Evolutionary conservation across 768 basidiomycete genomes (phyloP).

Genomic region (Auricularia sp.): DNA sequence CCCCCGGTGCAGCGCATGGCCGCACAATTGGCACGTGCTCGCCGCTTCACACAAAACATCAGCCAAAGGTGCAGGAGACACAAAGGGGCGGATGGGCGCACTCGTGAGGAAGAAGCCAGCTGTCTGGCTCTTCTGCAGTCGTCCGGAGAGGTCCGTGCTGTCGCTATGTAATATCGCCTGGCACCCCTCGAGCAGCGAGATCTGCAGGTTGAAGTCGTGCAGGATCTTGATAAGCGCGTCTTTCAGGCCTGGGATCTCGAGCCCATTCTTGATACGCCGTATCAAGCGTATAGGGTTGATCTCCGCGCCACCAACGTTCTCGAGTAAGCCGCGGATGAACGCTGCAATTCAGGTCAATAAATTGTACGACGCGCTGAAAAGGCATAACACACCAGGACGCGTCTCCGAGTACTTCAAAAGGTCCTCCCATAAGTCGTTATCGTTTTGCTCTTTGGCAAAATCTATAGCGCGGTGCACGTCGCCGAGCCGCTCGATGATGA

Average conservation of each 20-base stretch:
- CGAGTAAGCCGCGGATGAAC: conserved; percentile 89
- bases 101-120: conserved; percentile 70
- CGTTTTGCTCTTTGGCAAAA: conserved; percentile 94
- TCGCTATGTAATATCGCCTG: conserved; percentile 80
- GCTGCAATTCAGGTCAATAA: conserved; percentile 29
- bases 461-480: conserved; percentile 94
- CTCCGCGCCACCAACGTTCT: conserved; percentile 84
- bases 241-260: conserved; percentile 93
- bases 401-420: conserved; percentile 90
- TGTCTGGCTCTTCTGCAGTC: conserved; percentile 65
- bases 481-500: conserved; percentile 90
- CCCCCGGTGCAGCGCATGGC: conserved; percentile 42
- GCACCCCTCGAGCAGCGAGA: conserved; percentile 87
- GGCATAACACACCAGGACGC: conserved; percentile 52
- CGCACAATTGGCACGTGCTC: conserved; percentile 58
- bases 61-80: not conserved
- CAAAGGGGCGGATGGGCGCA: conserved; percentile 24
- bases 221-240: conserved; percentile 92
- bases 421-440: conserved; percentile 97
- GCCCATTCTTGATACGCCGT: conserved; percentile 86
- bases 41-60: conserved; percentile 34
- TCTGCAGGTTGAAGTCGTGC: conserved; percentile 91
- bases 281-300: conserved; percentile 93
- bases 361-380: not conserved
- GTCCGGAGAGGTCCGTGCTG: conserved; percentile 56